Conservation (phyloP, 306 rosid species). For the Sindora glabra region DNA sequence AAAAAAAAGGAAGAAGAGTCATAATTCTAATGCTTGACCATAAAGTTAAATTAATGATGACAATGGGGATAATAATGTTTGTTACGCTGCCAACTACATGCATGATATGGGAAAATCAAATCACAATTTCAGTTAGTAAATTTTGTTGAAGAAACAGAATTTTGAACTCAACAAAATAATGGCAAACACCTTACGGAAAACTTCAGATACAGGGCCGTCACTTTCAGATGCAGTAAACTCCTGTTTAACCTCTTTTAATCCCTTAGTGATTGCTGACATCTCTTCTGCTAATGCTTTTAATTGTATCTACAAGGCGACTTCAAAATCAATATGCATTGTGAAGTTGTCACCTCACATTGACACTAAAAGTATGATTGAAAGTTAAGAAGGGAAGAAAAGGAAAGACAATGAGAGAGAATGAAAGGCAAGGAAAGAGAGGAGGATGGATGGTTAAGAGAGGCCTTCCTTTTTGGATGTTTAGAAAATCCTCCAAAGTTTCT, state of each 20-base stretch:
- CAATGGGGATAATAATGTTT: neutral
- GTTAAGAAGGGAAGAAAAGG: too few relatives aligned
- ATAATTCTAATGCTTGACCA: conserved; percentile 2
- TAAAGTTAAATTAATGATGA: neutral
- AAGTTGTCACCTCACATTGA: too few relatives aligned
- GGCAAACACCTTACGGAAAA: conserved; percentile 57
- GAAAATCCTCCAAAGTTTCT: too few relatives aligned
- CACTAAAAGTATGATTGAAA: too few relatives aligned
- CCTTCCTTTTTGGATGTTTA: too few relatives aligned
- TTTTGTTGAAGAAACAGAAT: neutral
- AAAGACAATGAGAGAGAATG: too few relatives aligned
- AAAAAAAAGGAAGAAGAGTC: conserved; percentile 1
- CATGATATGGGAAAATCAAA: neutral
- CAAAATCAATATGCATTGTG: conserved; percentile 11
- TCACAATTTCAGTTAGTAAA: conserved; percentile 5
- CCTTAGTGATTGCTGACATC: conserved; percentile 92
- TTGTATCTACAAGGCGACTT: conserved; percentile 67
- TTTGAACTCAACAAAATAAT: too few relatives aligned
- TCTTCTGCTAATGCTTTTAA: conserved; percentile 98
- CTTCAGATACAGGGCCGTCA: conserved; percentile 86
- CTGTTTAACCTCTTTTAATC: conserved; percentile 84
- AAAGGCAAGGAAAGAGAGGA: too few relatives aligned
- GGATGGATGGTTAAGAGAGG: too few relatives aligned
- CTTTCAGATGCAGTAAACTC: conserved; percentile 80
- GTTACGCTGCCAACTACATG: neutral